Evolutionary conservation across 805 yeast species (phyloP), one percentile per base, ranked within the genome.

Genomic region (Zygotorulaspora chibaensis): DNA sequence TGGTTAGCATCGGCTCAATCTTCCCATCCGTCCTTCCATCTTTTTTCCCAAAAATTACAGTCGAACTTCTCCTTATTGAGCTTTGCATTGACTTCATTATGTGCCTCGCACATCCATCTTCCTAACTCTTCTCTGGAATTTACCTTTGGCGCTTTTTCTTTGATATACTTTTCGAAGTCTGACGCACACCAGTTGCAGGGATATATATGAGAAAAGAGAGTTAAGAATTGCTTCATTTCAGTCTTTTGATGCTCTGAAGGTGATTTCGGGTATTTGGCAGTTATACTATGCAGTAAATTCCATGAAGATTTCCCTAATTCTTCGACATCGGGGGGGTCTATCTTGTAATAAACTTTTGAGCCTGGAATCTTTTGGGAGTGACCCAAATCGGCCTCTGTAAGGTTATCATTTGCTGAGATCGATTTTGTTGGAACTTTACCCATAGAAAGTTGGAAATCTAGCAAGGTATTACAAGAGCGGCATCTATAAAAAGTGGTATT

Each of bases 1-100:
- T 25, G 7, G 9, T 37, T 11, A 38, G 18, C 10, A n/a, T 13
- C 33, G 4, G 10, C 8, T 35, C 25, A 38, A 8, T 52, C 48
- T 16, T 84, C 84, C 96, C 96, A 89, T 0, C 97, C 97, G 56
- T 87, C 95, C 54, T 77, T 81, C 99, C 99, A 91, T 61, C 99
- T 80, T 57, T 85, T 80, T 62, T 83, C 83, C 99, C 99, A 93
- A 52, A 86, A 74, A 47, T 81, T 72, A 58, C 98, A 91, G 62
- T 91, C 89, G 61, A 93, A 93, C 45, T 70, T 71, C 6, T 87
- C 87, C 66, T 93, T 93, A 1, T 96, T 95, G 23, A 91, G 63
- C 63, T 89, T 90, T 15, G 63, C 71, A 65, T 93, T 93, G n/a
- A 93, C 98, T 30, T 78, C 86, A 60, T 93, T 93, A 67, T 93